phyloP scores from a whole-genome alignment of 2,329 filamentous ascomycete species.

The Tolypocladium tundrense region DNA sequence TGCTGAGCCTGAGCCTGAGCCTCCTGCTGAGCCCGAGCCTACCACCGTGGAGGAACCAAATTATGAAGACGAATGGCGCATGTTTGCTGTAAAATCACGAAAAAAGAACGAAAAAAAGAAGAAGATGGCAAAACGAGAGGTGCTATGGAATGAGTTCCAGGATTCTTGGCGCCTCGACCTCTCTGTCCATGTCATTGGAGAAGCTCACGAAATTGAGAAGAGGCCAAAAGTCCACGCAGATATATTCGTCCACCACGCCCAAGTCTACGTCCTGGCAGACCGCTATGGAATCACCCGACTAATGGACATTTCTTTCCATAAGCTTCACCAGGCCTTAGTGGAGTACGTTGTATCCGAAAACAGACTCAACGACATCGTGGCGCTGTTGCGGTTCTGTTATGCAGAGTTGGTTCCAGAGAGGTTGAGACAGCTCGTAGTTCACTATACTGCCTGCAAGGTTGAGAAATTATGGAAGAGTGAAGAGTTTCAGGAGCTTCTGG shows the following conservation, averaged over 20 bases:
- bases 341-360: neutral
- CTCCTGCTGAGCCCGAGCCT: too few species aligned
- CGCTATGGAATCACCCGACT: neutral
- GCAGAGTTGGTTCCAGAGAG: neutral
- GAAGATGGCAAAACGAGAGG: neutral
- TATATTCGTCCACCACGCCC: neutral
- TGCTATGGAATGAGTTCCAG: neutral
- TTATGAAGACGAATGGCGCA: too few species aligned
- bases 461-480: neutral
- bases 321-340: neutral
- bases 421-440: neutral
- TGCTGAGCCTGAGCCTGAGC: too few species aligned
- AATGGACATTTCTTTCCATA: neutral
- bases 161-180: neutral
- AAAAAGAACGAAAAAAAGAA: too few species aligned
- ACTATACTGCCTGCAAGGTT: neutral
- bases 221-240: neutral
- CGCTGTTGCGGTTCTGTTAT: neutral
- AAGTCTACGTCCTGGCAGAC: neutral
- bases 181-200: neutral
- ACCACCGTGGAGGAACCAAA: too few species aligned
- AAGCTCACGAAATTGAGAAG: neutral
- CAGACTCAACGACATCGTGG: neutral
- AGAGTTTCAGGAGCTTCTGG: neutral
- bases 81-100: too few species aligned